Percentiles rank a stretch among this genome's conserved stretches.
Conservation (phyloP, 208 protist genomes). For the Naegleria gruberi region DNA sequence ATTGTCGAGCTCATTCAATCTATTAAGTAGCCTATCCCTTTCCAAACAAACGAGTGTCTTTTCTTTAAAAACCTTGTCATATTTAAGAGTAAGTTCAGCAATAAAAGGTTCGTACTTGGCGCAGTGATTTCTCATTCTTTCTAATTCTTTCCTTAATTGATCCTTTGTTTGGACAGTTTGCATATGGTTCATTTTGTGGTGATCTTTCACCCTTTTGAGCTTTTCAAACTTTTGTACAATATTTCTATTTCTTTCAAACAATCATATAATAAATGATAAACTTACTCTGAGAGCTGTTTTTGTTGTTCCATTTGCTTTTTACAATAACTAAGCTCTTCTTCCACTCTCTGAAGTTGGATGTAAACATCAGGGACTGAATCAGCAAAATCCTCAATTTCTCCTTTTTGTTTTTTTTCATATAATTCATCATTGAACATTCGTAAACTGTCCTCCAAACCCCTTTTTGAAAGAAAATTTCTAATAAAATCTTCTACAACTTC, state of each 20-base stretch:
- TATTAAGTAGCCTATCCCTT: conserved; percentile 36
- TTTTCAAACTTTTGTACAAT: conserved; percentile 61
- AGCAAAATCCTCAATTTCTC: background rate
- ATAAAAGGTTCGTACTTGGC: conserved; percentile 56
- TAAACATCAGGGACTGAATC: conserved; percentile 32
- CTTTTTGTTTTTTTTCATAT: conserved; percentile 58
- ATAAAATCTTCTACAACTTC: conserved; percentile 82
- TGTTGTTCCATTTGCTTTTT: conserved; percentile 58
- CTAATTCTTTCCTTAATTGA: conserved; percentile 56
- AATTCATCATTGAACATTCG: conserved; percentile 73
- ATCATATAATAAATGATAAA: conserved; percentile 54
- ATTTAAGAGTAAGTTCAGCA: conserved; percentile 30
- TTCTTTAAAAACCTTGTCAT: conserved; percentile 58
- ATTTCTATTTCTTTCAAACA: conserved; percentile 55
- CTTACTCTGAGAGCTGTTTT: background rate
- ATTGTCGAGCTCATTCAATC: conserved; percentile 23
- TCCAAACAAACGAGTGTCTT: conserved; percentile 54
- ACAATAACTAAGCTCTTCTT: conserved; percentile 52
- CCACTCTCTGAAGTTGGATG: conserved; percentile 69
- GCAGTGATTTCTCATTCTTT: conserved; percentile 58
- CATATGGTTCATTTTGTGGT: conserved; percentile 70
- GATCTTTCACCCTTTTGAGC: conserved; percentile 72
- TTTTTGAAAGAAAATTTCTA: conserved; percentile 72
- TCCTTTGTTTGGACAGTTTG: conserved; percentile 74
- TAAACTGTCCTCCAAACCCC: conserved; percentile 63